A percentile compares a stretch with the other conserved stretches of the same genome.
Conservation (phyloP, 768 basidiomycete genomes). For the Mycena amicta region DNA sequence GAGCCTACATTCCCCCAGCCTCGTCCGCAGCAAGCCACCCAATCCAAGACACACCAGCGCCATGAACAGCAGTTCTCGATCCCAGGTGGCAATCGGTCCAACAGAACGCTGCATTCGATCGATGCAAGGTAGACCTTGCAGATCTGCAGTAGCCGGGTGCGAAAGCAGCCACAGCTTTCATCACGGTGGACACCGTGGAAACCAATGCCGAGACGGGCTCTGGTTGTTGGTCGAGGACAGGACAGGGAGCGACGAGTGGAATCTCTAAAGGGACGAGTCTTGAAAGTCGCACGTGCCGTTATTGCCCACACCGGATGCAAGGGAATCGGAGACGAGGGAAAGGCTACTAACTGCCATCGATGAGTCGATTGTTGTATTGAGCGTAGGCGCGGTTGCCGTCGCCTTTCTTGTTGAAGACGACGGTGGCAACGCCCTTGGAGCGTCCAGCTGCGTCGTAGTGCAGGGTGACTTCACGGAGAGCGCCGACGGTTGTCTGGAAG, state of each 20-base stretch:
- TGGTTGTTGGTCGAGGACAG: constrained; percentile 42
- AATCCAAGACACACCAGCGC: background rate
- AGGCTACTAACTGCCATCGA: constrained; percentile 99
- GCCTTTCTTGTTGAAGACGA: constrained; percentile 83
- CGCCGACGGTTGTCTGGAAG: constrained; percentile 88
- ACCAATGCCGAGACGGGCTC: background rate
- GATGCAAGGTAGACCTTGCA: constrained; percentile 41
- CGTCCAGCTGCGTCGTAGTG: constrained; percentile 83
- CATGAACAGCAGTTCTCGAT: constrained; percentile 9
- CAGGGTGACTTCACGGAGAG: constrained; percentile 80
- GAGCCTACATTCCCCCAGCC: background rate
- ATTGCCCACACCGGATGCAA: constrained; percentile 37
- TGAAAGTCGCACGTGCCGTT: constrained; percentile 12
- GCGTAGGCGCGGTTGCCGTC: constrained; percentile 91
- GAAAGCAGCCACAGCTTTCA: constrained; percentile 12
- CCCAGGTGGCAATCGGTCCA: constrained; percentile 17
- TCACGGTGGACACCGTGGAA: constrained; percentile 9
- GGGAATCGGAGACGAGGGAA: constrained; percentile 46
- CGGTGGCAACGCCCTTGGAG: constrained; percentile 88
- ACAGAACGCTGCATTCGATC: constrained; percentile 12
- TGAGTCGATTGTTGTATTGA: constrained; percentile 97
- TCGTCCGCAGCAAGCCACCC: background rate
- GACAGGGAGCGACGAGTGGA: constrained; percentile 30
- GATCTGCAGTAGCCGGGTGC: constrained; percentile 26
- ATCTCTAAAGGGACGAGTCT: constrained; percentile 36